phyloP scores from a whole-genome alignment of 768 basidiomycete species.

The Kwoniella sp. region DNA sequence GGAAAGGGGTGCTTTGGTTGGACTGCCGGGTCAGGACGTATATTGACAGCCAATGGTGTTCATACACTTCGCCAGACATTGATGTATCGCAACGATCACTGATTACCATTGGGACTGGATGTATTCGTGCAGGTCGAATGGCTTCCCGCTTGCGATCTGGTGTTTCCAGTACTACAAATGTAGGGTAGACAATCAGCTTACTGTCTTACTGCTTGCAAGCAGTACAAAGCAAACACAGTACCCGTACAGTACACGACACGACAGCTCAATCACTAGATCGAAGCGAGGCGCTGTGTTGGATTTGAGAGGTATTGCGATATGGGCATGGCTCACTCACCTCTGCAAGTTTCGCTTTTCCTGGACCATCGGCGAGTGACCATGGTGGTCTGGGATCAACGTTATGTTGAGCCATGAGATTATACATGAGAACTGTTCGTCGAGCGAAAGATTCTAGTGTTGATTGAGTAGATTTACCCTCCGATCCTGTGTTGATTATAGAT shows the following conservation, averaged over 20 bases:
- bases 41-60: too few species aligned
- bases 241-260: too few species aligned
- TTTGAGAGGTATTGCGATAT: not conserved
- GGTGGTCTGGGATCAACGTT: slow-evolving; percentile 33
- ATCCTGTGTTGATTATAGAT: not conserved
- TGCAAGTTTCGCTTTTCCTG: slow-evolving; percentile 34
- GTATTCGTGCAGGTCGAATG: slow-evolving; percentile 34
- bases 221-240: too few species aligned
- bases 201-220: not conserved
- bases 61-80: not conserved
- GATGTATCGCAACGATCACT: not conserved
- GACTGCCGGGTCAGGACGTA: too few species aligned
- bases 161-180: slow-evolving; percentile 30
- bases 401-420: slow-evolving; percentile 27
- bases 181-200: too few species aligned
- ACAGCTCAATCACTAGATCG: too few species aligned
- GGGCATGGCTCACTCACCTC: slow-evolving; percentile 22
- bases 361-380: slow-evolving; percentile 34
- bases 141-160: slow-evolving; percentile 1
- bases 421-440: slow-evolving; percentile 29
- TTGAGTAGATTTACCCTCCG: slow-evolving; percentile 9
- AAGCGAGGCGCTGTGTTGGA: too few species aligned
- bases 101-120: slow-evolving; percentile 20
- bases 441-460: slow-evolving; percentile 31
- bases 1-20: too few species aligned